Conservation (phyloP, 73 alveolate genomes). For the Paramecium bursaria region DNA sequence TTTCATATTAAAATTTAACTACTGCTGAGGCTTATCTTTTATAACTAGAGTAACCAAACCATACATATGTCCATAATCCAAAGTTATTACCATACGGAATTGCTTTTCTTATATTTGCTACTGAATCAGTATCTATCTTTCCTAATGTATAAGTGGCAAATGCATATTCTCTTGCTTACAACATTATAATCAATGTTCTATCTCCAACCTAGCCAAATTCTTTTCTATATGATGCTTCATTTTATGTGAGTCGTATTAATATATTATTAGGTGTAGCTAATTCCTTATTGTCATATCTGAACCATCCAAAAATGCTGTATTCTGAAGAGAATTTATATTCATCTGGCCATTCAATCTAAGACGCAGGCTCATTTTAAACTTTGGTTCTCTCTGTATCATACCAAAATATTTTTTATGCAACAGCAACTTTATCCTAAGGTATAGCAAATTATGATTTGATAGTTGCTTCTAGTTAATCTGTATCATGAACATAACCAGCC, state of each 20-base stretch:
- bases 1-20: slow-evolving; percentile 25
- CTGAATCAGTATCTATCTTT: background rate
- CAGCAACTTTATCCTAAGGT: slow-evolving; percentile 1
- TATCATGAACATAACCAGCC: slow-evolving; percentile 8
- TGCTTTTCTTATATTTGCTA: slow-evolving; percentile 35
- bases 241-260: slow-evolving; percentile 18
- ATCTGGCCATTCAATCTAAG: slow-evolving; percentile 19
- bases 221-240: slow-evolving; percentile 49
- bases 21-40: slow-evolving; percentile 41
- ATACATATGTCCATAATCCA: slow-evolving; percentile 59
- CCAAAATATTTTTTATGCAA: background rate
- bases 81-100: slow-evolving; percentile 37
- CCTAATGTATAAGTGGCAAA: slow-evolving; percentile 29
- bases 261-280: slow-evolving; percentile 26
- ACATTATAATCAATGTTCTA: slow-evolving; percentile 40
- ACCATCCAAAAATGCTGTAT: slow-evolving; percentile 50
- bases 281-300: slow-evolving; percentile 29
- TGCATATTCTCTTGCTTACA: slow-evolving; percentile 37
- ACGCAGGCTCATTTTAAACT: background rate
- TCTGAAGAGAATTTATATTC: slow-evolving; percentile 16
- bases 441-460: background rate
- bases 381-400: background rate
- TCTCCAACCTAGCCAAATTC: slow-evolving; percentile 45
- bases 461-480: background rate
- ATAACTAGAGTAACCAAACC: slow-evolving; percentile 49